Evolutionary conservation across 176 grass and related monocot genomes (phyloP).

Genomic region (Aegilops bicornis): DNA sequence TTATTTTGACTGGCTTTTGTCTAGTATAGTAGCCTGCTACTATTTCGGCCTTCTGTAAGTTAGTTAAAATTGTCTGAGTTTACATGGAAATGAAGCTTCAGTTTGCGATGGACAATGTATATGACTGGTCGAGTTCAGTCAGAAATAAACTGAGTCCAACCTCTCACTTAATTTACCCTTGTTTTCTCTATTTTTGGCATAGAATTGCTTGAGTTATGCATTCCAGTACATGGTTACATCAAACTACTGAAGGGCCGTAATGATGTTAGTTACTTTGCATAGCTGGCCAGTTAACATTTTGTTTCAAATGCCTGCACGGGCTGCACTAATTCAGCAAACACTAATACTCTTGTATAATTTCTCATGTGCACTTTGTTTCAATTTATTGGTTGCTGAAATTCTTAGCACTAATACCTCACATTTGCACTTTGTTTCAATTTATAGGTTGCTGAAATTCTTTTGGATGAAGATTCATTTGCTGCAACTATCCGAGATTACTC

Average conservation of each 20-base stretch:
- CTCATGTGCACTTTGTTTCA: constrained; percentile 21
- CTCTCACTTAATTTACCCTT: not conserved
- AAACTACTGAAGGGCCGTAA: not conserved
- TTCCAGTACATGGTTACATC: not conserved
- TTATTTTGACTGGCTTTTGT: not conserved
- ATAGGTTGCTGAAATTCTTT: constrained; percentile 67
- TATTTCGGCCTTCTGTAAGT: not conserved
- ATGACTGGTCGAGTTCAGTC: not conserved
- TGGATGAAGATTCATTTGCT: constrained; percentile 72
- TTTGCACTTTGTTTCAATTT: constrained; percentile 43
- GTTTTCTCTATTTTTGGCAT: not conserved
- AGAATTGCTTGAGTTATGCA: not conserved
- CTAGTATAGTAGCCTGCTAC: constrained; percentile 15
- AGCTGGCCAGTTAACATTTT: not conserved
- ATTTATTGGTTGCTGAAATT: constrained; percentile 70
- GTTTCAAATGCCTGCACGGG: constrained; percentile 3
- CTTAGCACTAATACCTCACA: constrained; percentile 20
- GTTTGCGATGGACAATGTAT: not conserved
- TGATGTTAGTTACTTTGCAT: not conserved
- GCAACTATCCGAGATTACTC: constrained; percentile 75
- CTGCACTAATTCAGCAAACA: not conserved
- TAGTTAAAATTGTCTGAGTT: not conserved
- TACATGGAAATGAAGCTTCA: constrained; percentile 18
- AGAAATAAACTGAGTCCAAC: not conserved
- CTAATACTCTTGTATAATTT: not conserved